These are phyloP conservation scores for Candida ipomoeae DNA, from an alignment of 805 yeast species.

Conservation along the genomic window DNA sequence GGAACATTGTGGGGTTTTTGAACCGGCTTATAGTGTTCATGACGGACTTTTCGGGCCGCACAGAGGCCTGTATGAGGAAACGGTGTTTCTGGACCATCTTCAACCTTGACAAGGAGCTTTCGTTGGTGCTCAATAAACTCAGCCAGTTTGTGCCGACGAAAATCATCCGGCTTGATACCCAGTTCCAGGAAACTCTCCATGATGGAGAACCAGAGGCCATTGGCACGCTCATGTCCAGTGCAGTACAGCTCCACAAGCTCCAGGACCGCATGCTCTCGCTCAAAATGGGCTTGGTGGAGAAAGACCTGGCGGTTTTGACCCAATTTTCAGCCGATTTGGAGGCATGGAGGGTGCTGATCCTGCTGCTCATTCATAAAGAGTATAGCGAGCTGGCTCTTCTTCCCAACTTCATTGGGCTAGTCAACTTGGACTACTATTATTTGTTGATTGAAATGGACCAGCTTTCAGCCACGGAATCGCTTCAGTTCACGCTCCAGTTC, in stretches of 20 bases:
- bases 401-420: conserved; percentile 30
- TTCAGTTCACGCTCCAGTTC: conserved; percentile 40
- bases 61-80: conserved; percentile 9
- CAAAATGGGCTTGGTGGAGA: conserved; percentile 12
- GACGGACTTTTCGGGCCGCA: conserved; percentile 12
- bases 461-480: conserved; percentile 32
- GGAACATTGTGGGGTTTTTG: conserved; percentile 36
- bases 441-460: conserved; percentile 40
- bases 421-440: conserved; percentile 38
- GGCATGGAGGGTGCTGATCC: conserved; percentile 33
- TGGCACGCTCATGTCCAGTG: conserved; percentile 18
- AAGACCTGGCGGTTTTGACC: conserved; percentile 10
- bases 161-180: conserved; percentile 18
- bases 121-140: conserved; percentile 32
- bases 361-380: conserved; percentile 25
- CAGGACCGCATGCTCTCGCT: conserved; percentile 24
- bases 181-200: conserved; percentile 14
- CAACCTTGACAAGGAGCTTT: conserved; percentile 37
- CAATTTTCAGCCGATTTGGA: conserved; percentile 31
- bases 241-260: conserved; percentile 23
- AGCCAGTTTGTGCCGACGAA: conserved; percentile 29
- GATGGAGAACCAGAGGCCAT: conserved; percentile 24
- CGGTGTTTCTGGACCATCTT: conserved; percentile 36
- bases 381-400: conserved; percentile 25
- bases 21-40: conserved; percentile 21